Percentiles rank a stretch among this genome's conserved stretches.
These are phyloP conservation scores for Nitzschia inconspicua DNA, from an alignment of 108 stramenopile genomes.

Conservation along the genomic window DNA sequence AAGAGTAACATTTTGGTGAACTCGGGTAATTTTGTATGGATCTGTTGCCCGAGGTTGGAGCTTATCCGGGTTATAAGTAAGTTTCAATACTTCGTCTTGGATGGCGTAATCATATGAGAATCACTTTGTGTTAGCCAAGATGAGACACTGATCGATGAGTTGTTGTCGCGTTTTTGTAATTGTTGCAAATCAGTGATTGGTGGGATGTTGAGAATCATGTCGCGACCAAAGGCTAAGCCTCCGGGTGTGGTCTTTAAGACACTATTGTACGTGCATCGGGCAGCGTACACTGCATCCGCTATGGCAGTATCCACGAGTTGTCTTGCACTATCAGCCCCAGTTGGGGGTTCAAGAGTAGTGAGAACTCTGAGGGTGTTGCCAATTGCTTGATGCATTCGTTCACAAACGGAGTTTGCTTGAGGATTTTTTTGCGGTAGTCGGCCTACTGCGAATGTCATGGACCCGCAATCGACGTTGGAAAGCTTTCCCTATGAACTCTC, in stretches of 20 bases:
- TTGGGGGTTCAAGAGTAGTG: constrained; percentile 14
- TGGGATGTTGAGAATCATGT: constrained; percentile 45
- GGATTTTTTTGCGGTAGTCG: constrained; percentile 43
- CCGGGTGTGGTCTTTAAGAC: constrained; percentile 27
- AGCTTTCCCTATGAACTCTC: constrained; percentile 21
- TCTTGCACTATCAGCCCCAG: constrained; percentile 1
- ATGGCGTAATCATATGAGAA: too few species aligned
- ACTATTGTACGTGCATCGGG: constrained; percentile 9
- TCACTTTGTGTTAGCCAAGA: too few species aligned
- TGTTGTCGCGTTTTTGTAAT: background rate
- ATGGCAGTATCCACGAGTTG: constrained; percentile 25
- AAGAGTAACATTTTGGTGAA: constrained; percentile 32
- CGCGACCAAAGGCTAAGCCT: constrained; percentile 27
- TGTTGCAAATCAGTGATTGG: constrained; percentile 23
- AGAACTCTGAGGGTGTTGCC: constrained; percentile 21
- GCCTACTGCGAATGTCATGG: constrained; percentile 23
- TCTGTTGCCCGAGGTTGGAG: constrained; percentile 15
- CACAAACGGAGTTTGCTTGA: constrained; percentile 35
- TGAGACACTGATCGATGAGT: too few species aligned
- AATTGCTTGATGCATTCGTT: constrained; percentile 39
- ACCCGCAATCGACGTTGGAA: constrained; percentile 24
- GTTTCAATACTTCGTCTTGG: too few species aligned
- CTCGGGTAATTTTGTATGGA: constrained; percentile 24
- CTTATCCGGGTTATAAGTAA: constrained; percentile 26
- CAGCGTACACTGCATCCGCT: constrained; percentile 23